Evolutionary conservation across 2,329 filamentous ascomycete species (phyloP).

Genomic region (Sclerotinia sclerotiorum): DNA sequence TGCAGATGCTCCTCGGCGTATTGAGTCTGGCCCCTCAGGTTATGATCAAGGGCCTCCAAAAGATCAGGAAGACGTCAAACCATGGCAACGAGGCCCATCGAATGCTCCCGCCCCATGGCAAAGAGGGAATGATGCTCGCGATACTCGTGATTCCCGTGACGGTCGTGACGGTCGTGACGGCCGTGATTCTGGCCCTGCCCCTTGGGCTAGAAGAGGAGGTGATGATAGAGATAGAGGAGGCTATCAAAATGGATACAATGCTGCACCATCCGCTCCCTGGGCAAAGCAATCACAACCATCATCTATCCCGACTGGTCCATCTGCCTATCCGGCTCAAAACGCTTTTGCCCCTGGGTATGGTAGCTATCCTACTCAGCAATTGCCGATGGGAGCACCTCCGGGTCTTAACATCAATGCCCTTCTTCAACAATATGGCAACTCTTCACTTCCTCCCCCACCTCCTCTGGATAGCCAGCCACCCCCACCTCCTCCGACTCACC

Average conservation of each 20-base stretch:
- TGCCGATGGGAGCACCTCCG: constrained; percentile 47
- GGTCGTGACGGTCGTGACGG: constrained; percentile 41
- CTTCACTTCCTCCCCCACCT: constrained; percentile 55
- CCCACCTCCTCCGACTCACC: constrained; percentile 50
- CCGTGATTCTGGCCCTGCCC: constrained; percentile 50
- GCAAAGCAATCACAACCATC: constrained; percentile 40
- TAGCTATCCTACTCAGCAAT: constrained; percentile 44
- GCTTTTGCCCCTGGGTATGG: constrained; percentile 47
- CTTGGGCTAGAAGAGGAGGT: constrained; percentile 61
- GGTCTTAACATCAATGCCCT: constrained; percentile 54
- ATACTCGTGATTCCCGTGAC: constrained; percentile 33
- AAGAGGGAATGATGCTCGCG: constrained; percentile 45
- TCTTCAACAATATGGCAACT: constrained; percentile 60
- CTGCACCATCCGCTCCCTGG: constrained; percentile 52
- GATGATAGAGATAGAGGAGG: constrained; percentile 46
- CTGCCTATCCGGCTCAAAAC: constrained; percentile 44
- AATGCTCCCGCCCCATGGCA: constrained; percentile 81
- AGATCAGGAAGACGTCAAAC: constrained; percentile 62
- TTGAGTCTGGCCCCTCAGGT: constrained; percentile 75
- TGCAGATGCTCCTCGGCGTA: constrained; percentile 68
- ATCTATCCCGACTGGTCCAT: constrained; percentile 36
- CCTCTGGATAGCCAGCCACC: constrained; percentile 34
- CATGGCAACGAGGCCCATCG: constrained; percentile 85
- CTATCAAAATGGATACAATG: constrained; percentile 48
- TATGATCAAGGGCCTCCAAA: constrained; percentile 51